Evolutionary conservation across 2,329 filamentous ascomycete genomes (phyloP), one percentile per base, ranked within the genome.

Genomic region (Zopfia rhizophila): DNA sequence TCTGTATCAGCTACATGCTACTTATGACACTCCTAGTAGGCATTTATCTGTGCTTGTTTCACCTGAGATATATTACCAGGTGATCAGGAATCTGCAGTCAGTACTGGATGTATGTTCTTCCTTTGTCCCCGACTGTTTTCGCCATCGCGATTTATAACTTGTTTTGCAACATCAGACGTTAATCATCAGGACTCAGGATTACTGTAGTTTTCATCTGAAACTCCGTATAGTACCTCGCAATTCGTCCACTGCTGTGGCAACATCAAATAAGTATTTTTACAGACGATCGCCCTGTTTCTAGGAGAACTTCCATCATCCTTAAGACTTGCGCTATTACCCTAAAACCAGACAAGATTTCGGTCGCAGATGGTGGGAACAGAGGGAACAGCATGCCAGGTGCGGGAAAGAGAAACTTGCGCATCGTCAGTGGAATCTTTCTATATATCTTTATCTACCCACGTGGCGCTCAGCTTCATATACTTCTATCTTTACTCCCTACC

Each of bases 121-220:
- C 55, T 48, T 51, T 48, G 30, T 58, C 56, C 45, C 53, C 42
- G 47, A 44, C 54, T 55, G 53, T 55, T 59, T 65, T 60, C 60
- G 48, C 50, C 35, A 53, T 41, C 45, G 13, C 16, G 19, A 33
- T 32, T 37, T 36, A 27, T 41, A 37, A 19, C 22, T 12, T n/a
- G n/a, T 25, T 14, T 13, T 25, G 23, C 33, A 46, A 29, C 33
- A 33, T 16, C 19, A 33, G n/a, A 21, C 27, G 30, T 36, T 39
- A 16, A 47, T 22, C 31, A 10, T 38, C 27, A 40, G 24, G 14
- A 29, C 28, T 41, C 25, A 50, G 40, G 17, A 32, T 24, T 33
- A 16, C 24, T 27, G n/a, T 24, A 13, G 24, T 17, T 33, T 48
- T 28, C 41, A 43, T 39, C 43, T 25, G 39, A 55, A 39, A 55